phyloP scores from a whole-genome alignment of 2,329 filamentous ascomycete genomes.

The Tolypocladium tundrense region DNA sequence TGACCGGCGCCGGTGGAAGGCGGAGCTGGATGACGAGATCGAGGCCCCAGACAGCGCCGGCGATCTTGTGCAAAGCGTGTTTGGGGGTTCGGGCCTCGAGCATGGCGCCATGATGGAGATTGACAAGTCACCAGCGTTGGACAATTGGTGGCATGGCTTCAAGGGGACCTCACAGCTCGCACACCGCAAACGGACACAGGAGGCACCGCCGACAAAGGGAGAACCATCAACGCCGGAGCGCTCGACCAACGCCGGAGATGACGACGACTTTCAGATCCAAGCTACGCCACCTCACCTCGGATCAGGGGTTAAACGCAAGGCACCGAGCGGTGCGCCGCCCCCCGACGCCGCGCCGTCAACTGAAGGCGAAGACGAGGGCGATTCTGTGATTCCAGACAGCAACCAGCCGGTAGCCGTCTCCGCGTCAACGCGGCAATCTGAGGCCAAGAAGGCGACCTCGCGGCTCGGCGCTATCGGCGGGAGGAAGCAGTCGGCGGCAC shows the following conservation, averaged over 20 bases:
- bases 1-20: slow-evolving; percentile 27
- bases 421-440: slow-evolving; percentile 7
- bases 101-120: slow-evolving; percentile 18
- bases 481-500: slow-evolving; percentile 17
- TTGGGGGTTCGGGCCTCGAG: slow-evolving; percentile 24
- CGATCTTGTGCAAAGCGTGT: slow-evolving; percentile 30
- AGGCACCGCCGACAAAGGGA: slow-evolving; percentile 3
- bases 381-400: slow-evolving; percentile 8
- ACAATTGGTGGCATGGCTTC: slow-evolving; percentile 41
- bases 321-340: slow-evolving; percentile 4
- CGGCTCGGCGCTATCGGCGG: slow-evolving; percentile 26
- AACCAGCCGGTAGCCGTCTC: slow-evolving; percentile 7
- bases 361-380: slow-evolving; percentile 22
- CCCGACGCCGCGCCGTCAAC: slow-evolving; percentile 21
- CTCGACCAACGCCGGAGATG: slow-evolving; percentile 21
- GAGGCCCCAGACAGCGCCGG: slow-evolving; percentile 19
- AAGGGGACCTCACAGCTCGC: slow-evolving; percentile 15
- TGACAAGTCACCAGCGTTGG: slow-evolving; percentile 22
- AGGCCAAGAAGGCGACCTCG: slow-evolving; percentile 7
- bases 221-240: slow-evolving; percentile 5
- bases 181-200: slow-evolving; percentile 8
- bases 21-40: slow-evolving; percentile 11
- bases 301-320: slow-evolving; percentile 13
- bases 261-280: slow-evolving; percentile 43
- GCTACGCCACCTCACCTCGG: slow-evolving; percentile 31